phyloP scores from a whole-genome alignment of 225 moss, liverwort and hornwort genomes.

The Sphagnum tenellum region DNA sequence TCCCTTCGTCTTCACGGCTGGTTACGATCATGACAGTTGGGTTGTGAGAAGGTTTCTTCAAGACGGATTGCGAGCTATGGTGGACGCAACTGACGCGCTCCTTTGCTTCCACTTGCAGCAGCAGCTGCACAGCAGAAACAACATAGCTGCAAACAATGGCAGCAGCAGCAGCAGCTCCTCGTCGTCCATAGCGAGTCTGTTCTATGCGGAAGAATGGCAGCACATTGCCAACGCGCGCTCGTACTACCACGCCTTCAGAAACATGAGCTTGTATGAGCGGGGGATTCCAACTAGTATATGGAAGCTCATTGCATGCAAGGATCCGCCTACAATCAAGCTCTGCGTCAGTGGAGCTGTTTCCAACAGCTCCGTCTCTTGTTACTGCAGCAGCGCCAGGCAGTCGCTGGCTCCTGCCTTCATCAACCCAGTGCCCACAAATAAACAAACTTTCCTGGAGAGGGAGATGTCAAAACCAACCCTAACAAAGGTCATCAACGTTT shows the following conservation, averaged over 20 bases:
- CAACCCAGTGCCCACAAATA: neutral
- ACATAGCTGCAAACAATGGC: neutral
- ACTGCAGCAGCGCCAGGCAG: neutral
- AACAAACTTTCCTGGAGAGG: constrained; percentile 44
- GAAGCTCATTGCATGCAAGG: constrained; percentile 46
- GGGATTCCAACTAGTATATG: constrained; percentile 34
- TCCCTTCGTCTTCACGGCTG: constrained; percentile 36
- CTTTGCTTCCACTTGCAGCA: constrained; percentile 35
- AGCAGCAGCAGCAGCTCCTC: neutral
- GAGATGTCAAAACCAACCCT: constrained; percentile 7
- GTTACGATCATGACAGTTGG: constrained; percentile 45
- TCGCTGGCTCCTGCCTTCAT: too few relatives aligned
- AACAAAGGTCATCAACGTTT: constrained; percentile 6
- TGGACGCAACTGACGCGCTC: constrained; percentile 51
- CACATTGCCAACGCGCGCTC: constrained; percentile 34
- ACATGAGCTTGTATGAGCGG: constrained; percentile 28
- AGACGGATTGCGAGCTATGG: constrained; percentile 28
- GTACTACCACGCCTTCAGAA: constrained; percentile 17
- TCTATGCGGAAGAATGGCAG: constrained; percentile 26
- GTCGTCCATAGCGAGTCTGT: constrained; percentile 7
- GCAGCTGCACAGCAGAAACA: too few relatives aligned
- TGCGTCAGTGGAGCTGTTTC: constrained; percentile 34
- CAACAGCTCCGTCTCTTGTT: constrained; percentile 15
- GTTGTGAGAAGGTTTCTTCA: constrained; percentile 34
- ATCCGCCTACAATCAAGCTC: constrained; percentile 34